phyloP scores from a whole-genome alignment of 116 monocot genomes.

The Phalaenopsis hybrid region DNA sequence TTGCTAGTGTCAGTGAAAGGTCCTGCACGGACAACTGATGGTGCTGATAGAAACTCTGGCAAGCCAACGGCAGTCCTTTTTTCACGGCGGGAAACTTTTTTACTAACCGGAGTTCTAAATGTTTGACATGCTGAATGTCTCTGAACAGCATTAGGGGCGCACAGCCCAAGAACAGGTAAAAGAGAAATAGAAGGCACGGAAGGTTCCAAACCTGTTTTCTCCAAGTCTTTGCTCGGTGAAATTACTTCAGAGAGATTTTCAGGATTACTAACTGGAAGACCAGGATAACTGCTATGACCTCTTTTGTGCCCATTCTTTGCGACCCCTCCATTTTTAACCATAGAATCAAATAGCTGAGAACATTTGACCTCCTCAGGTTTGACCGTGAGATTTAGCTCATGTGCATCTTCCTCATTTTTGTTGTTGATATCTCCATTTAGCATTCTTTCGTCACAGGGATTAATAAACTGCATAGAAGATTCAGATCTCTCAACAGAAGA shows the following conservation, averaged over 20 bases:
- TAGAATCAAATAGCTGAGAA: slow-evolving; percentile 24
- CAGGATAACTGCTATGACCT: slow-evolving; percentile 24
- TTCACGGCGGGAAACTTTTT: slow-evolving; percentile 18
- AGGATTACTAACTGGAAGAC: slow-evolving; percentile 39
- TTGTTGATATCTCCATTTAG: slow-evolving; percentile 9
- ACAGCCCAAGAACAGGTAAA: slow-evolving; percentile 77
- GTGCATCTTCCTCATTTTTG: slow-evolving; percentile 7
- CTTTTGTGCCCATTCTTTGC: slow-evolving; percentile 32
- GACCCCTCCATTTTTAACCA: slow-evolving; percentile 23
- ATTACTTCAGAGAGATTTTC: slow-evolving; percentile 24
- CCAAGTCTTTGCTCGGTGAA: slow-evolving; percentile 25
- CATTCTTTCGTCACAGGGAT: slow-evolving; percentile 13
- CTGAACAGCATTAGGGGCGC: slow-evolving; percentile 81
- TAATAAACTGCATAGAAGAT: slow-evolving; percentile 6
- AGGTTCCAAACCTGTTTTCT: slow-evolving; percentile 18
- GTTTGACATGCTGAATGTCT: slow-evolving; percentile 21
- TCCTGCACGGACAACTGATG: slow-evolving; percentile 20
- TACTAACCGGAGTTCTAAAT: slow-evolving; percentile 17
- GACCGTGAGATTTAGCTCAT: slow-evolving; percentile 14
- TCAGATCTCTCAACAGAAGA: slow-evolving; percentile 25
- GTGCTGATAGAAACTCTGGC: slow-evolving; percentile 29
- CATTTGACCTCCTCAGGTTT: slow-evolving; percentile 26
- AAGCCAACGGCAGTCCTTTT: slow-evolving; percentile 21
- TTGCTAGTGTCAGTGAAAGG: slow-evolving; percentile 15
- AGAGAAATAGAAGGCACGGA: slow-evolving; percentile 29